Base-by-base conservation (phyloP, 2,329 filamentous ascomycete genomes). In the Claviceps purpurea region DNA sequence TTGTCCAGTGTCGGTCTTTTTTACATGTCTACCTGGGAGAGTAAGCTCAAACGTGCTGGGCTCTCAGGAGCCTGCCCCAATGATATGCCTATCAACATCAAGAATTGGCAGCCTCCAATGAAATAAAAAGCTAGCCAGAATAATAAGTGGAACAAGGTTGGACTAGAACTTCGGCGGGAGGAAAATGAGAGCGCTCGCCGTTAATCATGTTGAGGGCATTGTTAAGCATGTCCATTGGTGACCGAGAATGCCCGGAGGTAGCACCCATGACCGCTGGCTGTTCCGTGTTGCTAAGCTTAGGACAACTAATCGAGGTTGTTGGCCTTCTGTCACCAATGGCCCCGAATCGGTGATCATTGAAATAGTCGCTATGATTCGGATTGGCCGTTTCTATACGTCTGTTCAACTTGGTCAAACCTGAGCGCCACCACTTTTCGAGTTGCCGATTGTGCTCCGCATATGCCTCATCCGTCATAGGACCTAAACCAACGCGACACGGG, bases 391-490 rank as follows among this genome's bases (percentile, higher is more conserved):
- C 43, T 18, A 22, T n/a, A 24, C 14, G 37, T 24, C 13, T 30
- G 6, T 42, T n/a, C 41, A 11, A 10, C 40, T 30, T 45, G 13
- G 52, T 52, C 24, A 53, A 45, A 38, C 54, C 52, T 8, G 50
- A 49, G 20, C 53, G 50, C 57, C 57, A 58, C 14, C 20, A 51
- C 8, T 50, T 24, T 10, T 57, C 43, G 14, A 54, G 20, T 40
- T 47, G 40, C 10, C 18, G 13, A 41, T 50, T 51, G 24, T 51
- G 53, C 16, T 44, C 55, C 7, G 34, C 37, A 44, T 26, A 63
- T 43, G 62, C 54, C 11, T 63, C 62, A 26, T 58, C 54, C 24
- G 60, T 56, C 47, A 57, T 51, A 5, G 55, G 54, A 47, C 53
- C 55, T 6, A 62, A 59, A 13, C 50, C 56, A 24, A 54, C 50